Evolutionary conservation across 257 asterid species (phyloP), one percentile per base, ranked within the genome.

Genomic region (Ligustrum vulgare): DNA sequence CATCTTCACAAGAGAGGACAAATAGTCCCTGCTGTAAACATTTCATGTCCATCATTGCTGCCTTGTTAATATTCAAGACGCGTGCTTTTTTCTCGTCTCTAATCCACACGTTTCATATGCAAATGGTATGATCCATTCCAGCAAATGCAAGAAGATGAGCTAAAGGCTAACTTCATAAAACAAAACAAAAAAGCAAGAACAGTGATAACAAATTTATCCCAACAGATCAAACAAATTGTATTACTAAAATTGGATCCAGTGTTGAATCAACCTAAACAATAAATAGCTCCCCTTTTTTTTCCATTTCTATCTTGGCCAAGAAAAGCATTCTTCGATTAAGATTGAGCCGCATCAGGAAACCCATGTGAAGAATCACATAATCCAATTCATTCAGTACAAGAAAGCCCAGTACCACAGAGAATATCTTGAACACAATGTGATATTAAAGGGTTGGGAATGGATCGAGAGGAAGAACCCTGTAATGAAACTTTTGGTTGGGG

Each of bases 101-200:
- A 76, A 93, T 86, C 97, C 97, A 94, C 32, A 89, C 97, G 78
- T 92, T 94, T 96, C 98, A 94, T 82, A 92, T 87, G 80, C 84
- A 75, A 74, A 92, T 84, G 74, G 90, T 83, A 54, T 85, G 86
- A 87, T 94, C 99, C 95, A 92, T 89, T 75, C 93, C 93, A 4
- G 96, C 97, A 77, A 96, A 94, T 65, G 94, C 99, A 82, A 94
- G 96, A 79, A 94, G 96, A 85, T 92, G 97, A 83, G 89, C 97
- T 92, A 96, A 49, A 89, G 77, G 82, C 89, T 79, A 83, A 82
- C 79, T 56, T 70, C 63, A 76, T 43, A 37, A 63, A 82, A 78
- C 79, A 77, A 31, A 87, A 91, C 79, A 88, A 85, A 80, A 82
- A 72, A 63, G 71, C 84, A 78, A 60, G 77, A 22, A 71, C n/a